Conservation (phyloP, 805 yeast species). For the Spathaspora hagerdaliae region DNA sequence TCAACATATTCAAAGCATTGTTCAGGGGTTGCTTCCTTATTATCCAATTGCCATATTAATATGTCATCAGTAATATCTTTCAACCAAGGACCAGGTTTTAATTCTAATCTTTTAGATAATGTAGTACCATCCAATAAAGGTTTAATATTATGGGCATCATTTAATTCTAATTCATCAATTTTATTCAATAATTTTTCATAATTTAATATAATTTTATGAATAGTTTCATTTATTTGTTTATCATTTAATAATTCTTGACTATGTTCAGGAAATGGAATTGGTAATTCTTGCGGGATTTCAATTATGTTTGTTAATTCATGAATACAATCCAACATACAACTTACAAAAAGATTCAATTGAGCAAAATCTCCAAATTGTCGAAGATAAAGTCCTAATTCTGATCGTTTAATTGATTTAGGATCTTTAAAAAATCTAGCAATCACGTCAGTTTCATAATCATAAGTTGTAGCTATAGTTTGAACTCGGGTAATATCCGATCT, state of each 20-base stretch:
- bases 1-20: constrained; percentile 50
- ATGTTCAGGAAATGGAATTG: constrained; percentile 10
- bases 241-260: constrained; percentile 5
- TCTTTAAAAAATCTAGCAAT: constrained; percentile 13
- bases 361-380: constrained; percentile 52
- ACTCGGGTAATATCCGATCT: constrained; percentile 51
- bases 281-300: not conserved
- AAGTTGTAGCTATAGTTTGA: constrained; percentile 35
- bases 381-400: constrained; percentile 58
- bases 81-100: constrained; percentile 89
- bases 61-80: constrained; percentile 50
- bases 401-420: constrained; percentile 32
- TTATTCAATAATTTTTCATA: constrained; percentile 29
- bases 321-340: constrained; percentile 29
- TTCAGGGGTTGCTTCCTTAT: constrained; percentile 52
- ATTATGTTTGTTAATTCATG: not conserved
- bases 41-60: constrained; percentile 72
- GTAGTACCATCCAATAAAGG: constrained; percentile 77
- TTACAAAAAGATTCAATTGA: constrained; percentile 38
- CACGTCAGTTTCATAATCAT: constrained; percentile 18
- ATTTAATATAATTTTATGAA: constrained; percentile 11
- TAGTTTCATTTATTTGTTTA: not conserved
- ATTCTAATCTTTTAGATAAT: constrained; percentile 44
- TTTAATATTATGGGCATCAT: constrained; percentile 45
- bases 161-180: constrained; percentile 33